phyloP scores from a whole-genome alignment of 2,329 filamentous ascomycete genomes.

The Pseudogymnoascus sp. region DNA sequence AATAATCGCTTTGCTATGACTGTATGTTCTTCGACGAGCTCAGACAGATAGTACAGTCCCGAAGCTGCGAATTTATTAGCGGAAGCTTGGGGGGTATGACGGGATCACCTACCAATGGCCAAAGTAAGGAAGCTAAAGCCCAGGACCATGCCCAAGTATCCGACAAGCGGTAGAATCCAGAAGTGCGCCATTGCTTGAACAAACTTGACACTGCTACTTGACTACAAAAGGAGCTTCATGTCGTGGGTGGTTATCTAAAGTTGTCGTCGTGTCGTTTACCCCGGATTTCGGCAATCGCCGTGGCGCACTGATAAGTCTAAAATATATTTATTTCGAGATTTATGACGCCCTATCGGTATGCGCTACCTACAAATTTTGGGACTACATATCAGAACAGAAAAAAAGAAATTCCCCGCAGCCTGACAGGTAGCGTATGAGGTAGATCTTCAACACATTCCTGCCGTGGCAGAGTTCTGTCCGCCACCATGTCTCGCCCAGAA shows the following conservation, averaged over 20 bases:
- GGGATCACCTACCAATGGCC: conserved; percentile 62
- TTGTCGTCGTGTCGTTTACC: conserved; percentile 7
- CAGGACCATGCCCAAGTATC: conserved; percentile 77
- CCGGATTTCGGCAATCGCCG: conserved; percentile 6
- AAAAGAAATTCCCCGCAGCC: not conserved
- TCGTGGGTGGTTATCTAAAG: not conserved
- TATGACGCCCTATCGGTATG: conserved; percentile 1
- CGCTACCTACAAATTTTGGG: not conserved
- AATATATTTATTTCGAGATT: conserved; percentile 10
- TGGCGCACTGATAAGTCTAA: conserved; percentile 7
- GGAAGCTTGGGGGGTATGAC: not conserved
- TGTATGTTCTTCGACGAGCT: conserved; percentile 96
- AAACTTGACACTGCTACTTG: conserved; percentile 3
- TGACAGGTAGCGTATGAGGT: not conserved
- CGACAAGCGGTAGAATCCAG: conserved; percentile 93
- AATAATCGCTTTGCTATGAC: conserved; percentile 86
- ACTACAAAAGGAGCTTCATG: not conserved
- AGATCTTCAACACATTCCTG: conserved; percentile 11
- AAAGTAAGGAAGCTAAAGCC: conserved; percentile 93
- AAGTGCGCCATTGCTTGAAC: conserved; percentile 35
- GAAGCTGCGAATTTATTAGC: conserved; percentile 52
- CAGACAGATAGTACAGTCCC: conserved; percentile 96
- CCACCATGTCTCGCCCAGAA: conserved; percentile 90
- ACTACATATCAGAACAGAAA: not conserved
- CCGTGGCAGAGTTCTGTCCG: conserved; percentile 21